Evolutionary conservation across 202 grass and related monocot genomes (phyloP), one percentile per base, ranked within the genome.

Genomic region (Eragrostis tef): DNA sequence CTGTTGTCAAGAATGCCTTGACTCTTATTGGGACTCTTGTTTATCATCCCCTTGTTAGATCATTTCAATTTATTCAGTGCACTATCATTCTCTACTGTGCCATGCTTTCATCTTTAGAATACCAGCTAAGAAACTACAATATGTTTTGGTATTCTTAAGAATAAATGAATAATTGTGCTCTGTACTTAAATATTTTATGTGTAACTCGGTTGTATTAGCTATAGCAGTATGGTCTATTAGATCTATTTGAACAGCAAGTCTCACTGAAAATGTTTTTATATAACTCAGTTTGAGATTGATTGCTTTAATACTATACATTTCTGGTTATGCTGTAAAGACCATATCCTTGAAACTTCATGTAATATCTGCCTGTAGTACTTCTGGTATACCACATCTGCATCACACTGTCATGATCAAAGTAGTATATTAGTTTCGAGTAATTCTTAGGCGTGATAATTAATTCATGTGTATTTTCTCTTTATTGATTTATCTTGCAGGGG

Each of bases 401-500:
- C 21, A 21, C 48, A 42, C 21, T 61, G 26, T 69, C 8, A 50
- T 73, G 15, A 43, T 74, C 21, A 71, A 72, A 58, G 6, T 34
- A 29, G 6, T 75, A 51, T 25, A 47, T 68, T 69, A 9, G 29
- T 74, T 79, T 52, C 1, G 50, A 43, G 17, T 73, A 56, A 64
- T 69, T 84, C 64, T 36, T 65, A 54, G 1, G 14, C 42, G 39
- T 63, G 43, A 74, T 67, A 63, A 16, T 81, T 65, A 60, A 70
- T 70, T 26, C 19, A 64, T 71, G 29, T 82, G 36, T 39, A 39
- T 13, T 59, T 79, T 77, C 2, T 42, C 42, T 86, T 67, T 22
- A 70, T 84, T 66, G 71, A 42, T 79, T 86, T 79, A 4, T 58
- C 74, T 50, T 73, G 64, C 83, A 96, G 93, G 79, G 96, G 96